Percentiles rank a stretch among this genome's conserved stretches.
Conservation (phyloP, 1,284 basidiomycete genomes). For the Cutaneotrichosporon cyanovorans region DNA sequence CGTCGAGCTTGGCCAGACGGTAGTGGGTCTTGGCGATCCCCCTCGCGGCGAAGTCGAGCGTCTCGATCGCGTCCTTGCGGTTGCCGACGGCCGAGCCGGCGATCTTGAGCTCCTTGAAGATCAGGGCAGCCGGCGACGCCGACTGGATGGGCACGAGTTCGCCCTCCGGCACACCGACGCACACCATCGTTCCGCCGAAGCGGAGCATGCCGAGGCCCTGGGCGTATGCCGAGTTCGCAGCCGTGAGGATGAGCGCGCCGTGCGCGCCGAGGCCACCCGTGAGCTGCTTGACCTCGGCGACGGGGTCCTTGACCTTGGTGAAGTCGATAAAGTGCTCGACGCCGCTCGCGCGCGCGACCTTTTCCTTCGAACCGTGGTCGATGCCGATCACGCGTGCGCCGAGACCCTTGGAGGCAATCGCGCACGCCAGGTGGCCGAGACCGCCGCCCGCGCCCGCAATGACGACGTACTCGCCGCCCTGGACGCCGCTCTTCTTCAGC, state of each 20-base stretch:
- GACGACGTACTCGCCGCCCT: slow-evolving; percentile 68
- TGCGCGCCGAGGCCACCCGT: slow-evolving; percentile 66
- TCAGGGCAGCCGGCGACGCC: slow-evolving; percentile 1
- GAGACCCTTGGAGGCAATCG: slow-evolving; percentile 7
- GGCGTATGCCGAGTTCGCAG: slow-evolving; percentile 53
- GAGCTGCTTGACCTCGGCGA: slow-evolving; percentile 1
- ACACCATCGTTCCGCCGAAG: slow-evolving; percentile 58
- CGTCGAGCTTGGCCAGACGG: slow-evolving; percentile 12
- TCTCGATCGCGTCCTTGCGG: slow-evolving; percentile 13
- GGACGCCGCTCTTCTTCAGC: slow-evolving; percentile 60
- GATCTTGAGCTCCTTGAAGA: slow-evolving; percentile 13
- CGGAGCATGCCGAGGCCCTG: slow-evolving; percentile 64
- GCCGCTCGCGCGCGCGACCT: slow-evolving; percentile 60
- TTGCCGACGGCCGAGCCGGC: slow-evolving; percentile 9
- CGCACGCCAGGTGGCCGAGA: slow-evolving; percentile 53
- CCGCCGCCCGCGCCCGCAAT: slow-evolving; percentile 52
- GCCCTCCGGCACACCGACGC: slow-evolving; percentile 60
- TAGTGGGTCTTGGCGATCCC: slow-evolving; percentile 8
- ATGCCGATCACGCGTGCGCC: slow-evolving; percentile 13
- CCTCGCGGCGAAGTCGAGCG: slow-evolving; percentile 12
- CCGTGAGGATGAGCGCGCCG: slow-evolving; percentile 58
- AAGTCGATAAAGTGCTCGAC: slow-evolving; percentile 77
- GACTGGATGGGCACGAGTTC: slow-evolving; percentile 7
- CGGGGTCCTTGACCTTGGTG: slow-evolving; percentile 44
- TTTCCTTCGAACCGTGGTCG: slow-evolving; percentile 47